Evolutionary conservation across 2,329 filamentous ascomycete genomes (phyloP), one percentile per base, ranked within the genome.

Genomic region (Ophiostoma sp.): DNA sequence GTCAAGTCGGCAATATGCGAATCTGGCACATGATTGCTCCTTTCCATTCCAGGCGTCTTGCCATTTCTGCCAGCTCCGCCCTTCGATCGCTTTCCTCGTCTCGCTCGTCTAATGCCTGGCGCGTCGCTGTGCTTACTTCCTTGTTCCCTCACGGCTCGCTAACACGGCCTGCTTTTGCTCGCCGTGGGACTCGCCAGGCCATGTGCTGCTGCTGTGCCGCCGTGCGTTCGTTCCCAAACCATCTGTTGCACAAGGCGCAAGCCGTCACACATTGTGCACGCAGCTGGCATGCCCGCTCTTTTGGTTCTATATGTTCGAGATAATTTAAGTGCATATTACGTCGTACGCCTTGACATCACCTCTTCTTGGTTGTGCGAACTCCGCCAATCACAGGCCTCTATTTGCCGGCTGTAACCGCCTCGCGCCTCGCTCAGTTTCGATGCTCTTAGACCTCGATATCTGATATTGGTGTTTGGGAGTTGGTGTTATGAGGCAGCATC

Each of bases 191-290:
- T 63, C 38, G 40, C 38, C 60, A 63, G 38, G 60, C 40, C 38
- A 42, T 63, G 60, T 63, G 60, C 38, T 63, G 60, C n/a, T 63
- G 38, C n/a, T n/a, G n/a, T 2, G 27, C 27, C 27, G 6, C 18
- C 40, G 60, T 40, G 18, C 60, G 60, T 63, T 40, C 38, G 14
- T 63, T 60, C 27, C 38, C 40, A 63, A 63, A 63, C 60, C 38
- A 42, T 62, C 27, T 4, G 36, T 62, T n/a, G 27, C 12, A 62
- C 58, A 62, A 12, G 27, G 58, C 58, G 27, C 38, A 62, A 27
- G 36, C 58, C 58, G 58, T 62, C 38, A 41, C 58, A 62, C 58
- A 62, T 12, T 27, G 55, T 60, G 55, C 58, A 62, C 27, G 38
- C 58, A 12, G 36, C 6, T 62, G n/a, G 4, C n/a, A 27, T 58